Percentiles rank a stretch among this genome's conserved stretches.
These are phyloP conservation scores for Epichloe festucae DNA, from an alignment of 2,329 filamentous ascomycete species.

Conservation along the genomic window DNA sequence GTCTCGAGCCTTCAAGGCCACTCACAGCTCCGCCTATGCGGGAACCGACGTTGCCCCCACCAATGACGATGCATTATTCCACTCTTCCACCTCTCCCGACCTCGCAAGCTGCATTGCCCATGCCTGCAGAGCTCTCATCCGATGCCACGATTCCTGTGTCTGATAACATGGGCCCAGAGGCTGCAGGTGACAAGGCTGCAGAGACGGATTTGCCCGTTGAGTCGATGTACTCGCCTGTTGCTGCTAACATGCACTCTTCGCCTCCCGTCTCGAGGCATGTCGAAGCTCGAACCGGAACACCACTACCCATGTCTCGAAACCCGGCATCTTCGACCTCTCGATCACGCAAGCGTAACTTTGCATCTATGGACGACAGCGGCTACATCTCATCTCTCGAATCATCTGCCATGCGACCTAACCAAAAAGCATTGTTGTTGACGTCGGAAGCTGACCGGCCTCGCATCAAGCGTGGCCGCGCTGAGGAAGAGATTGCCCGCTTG, in stretches of 20 bases:
- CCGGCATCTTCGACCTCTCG: constrained; percentile 50
- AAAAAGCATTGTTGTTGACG: constrained; percentile 50
- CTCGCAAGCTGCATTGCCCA: constrained; percentile 23
- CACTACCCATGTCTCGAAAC: constrained; percentile 54
- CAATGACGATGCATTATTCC: constrained; percentile 22
- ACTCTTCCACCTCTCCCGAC: constrained; percentile 28
- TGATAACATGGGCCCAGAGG: constrained; percentile 46
- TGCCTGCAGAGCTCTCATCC: constrained; percentile 52
- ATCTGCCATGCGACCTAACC: constrained; percentile 64
- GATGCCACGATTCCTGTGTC: constrained; percentile 67
- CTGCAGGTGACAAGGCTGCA: constrained; percentile 27
- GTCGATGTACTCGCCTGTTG: constrained; percentile 56
- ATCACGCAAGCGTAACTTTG: constrained; percentile 63
- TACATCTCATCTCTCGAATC: constrained; percentile 96
- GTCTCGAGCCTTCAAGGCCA: constrained; percentile 38
- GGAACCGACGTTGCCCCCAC: constrained; percentile 37
- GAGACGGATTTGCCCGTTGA: constrained; percentile 28
- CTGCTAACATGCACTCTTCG: constrained; percentile 71
- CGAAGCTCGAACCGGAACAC: constrained; percentile 54
- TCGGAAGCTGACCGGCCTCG: constrained; percentile 70
- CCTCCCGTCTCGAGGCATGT: constrained; percentile 59
- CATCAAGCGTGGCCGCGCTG: constrained; percentile 79
- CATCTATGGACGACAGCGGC: constrained; percentile 79
- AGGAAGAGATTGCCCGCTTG: constrained; percentile 89
- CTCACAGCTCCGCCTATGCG: constrained; percentile 22